phyloP scores from a whole-genome alignment of 345 rosid genomes.

The Psidium guajava region DNA sequence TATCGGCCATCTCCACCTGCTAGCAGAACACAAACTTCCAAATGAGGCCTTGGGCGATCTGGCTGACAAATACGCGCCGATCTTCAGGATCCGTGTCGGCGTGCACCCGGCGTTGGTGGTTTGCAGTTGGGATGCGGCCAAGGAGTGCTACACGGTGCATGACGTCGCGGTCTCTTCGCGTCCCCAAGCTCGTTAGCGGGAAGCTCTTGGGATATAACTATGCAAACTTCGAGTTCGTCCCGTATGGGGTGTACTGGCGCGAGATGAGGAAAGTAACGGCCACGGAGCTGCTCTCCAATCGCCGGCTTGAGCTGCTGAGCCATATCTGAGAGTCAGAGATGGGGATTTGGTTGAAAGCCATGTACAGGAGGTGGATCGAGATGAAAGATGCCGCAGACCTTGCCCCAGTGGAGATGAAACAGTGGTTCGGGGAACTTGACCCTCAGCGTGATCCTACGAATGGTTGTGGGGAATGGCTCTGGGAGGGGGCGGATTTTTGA shows the following conservation, averaged over 20 bases:
- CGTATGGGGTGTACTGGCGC: conserved; percentile 27
- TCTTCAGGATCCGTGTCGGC: conserved; percentile 25
- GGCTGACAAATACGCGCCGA: conserved; percentile 21
- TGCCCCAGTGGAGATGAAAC: conserved; percentile 20
- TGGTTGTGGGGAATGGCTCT: no score
- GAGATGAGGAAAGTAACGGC: conserved; percentile 12
- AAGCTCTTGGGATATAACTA: conserved; percentile 12
- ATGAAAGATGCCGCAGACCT: background rate
- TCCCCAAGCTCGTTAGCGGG: conserved; percentile 5
- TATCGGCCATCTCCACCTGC: conserved; percentile 31
- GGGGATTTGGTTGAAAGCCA: conserved; percentile 1
- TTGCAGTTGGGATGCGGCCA: conserved; percentile 11
- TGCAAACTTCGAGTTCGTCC: conserved; percentile 13
- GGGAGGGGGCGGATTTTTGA: no score
- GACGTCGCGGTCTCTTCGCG: conserved; percentile 18
- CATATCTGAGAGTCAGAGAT: conserved; percentile 10
- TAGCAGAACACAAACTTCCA: conserved; percentile 14
- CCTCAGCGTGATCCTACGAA: conserved; percentile 12
- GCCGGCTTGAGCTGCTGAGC: conserved; percentile 11
- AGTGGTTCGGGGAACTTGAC: conserved; percentile 17
- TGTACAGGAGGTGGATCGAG: background rate
- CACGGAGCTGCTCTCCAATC: conserved; percentile 20
- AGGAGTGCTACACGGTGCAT: conserved; percentile 20
- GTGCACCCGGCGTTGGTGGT: conserved; percentile 15
- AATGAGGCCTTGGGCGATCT: conserved; percentile 10